Conservation (phyloP, 768 basidiomycete genomes). For the Mrakia frigida region DNA sequence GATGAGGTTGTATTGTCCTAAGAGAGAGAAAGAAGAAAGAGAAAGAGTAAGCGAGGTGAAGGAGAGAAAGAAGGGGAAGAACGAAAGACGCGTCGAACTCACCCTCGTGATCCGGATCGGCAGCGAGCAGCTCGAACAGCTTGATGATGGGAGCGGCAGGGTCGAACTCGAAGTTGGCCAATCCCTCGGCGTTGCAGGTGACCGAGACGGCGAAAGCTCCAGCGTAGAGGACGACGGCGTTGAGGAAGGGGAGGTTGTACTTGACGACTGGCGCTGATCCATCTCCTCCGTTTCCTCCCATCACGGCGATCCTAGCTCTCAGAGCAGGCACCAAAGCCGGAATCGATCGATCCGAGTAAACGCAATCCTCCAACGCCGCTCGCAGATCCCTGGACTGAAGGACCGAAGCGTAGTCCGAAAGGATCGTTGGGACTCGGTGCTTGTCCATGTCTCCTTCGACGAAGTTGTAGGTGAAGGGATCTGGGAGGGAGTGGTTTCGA, state of each 20-base stretch:
- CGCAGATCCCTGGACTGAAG: conserved; percentile 77
- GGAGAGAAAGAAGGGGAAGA: not conserved
- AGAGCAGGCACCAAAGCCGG: conserved; percentile 18
- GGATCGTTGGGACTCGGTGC: conserved; percentile 82
- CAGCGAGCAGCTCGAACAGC: conserved; percentile 66
- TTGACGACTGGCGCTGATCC: conserved; percentile 51
- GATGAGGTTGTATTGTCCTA: conserved; percentile 92
- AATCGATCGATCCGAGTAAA: conserved; percentile 42
- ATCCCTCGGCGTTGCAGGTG: conserved; percentile 60
- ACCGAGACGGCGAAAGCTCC: conserved; percentile 73
- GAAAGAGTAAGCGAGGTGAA: conserved; percentile 21
- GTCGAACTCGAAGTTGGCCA: conserved; percentile 71
- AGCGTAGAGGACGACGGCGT: conserved; percentile 90
- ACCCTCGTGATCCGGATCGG: conserved; percentile 88
- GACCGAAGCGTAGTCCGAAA: conserved; percentile 82
- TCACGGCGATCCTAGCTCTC: conserved; percentile 59
- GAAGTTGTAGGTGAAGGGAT: conserved; percentile 52
- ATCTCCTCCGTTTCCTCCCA: conserved; percentile 75
- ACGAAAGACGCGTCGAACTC: conserved; percentile 38
- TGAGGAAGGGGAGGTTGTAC: conserved; percentile 86
- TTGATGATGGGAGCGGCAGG: conserved; percentile 54
- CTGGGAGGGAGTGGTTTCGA: conserved; percentile 68
- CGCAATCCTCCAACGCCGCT: conserved; percentile 72
- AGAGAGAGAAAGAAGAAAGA: not conserved
- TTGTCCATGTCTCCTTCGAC: conserved; percentile 70